Evolutionary conservation across 208 protist genomes (phyloP).

Genomic region (Trypanosomatidae sp.): DNA sequence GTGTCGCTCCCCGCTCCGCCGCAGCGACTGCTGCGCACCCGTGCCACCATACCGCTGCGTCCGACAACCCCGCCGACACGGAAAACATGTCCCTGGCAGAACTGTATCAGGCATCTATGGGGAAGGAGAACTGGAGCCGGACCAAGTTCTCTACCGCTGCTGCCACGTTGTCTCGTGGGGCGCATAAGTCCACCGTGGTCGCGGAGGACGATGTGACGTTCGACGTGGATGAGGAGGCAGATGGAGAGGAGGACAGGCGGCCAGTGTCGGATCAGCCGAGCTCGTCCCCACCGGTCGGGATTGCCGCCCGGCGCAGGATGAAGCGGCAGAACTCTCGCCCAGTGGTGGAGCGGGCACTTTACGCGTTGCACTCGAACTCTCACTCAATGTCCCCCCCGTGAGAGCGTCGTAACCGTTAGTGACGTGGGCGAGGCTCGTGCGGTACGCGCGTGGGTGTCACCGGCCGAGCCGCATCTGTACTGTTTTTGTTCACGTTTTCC

Average conservation of each 20-base stretch:
- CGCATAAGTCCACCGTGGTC: constrained; percentile 9
- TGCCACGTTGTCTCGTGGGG: neutral
- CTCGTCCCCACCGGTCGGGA: constrained; percentile 41
- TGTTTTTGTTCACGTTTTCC: neutral
- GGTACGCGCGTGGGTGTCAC: neutral
- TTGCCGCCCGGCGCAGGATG: constrained; percentile 49
- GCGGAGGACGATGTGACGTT: constrained; percentile 31
- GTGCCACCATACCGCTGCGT: neutral
- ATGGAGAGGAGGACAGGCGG: constrained; percentile 3
- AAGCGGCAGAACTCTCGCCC: constrained; percentile 39
- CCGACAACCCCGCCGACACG: constrained; percentile 4
- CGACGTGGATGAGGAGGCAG: constrained; percentile 20
- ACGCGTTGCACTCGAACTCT: constrained; percentile 52
- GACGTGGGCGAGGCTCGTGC: constrained; percentile 27
- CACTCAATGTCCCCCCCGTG: constrained; percentile 31
- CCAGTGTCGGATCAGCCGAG: constrained; percentile 6
- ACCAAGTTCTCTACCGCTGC: constrained; percentile 6
- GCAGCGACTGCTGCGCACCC: neutral
- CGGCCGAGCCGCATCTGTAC: neutral
- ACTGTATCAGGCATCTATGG: constrained; percentile 18
- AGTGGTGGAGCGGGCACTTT: constrained; percentile 62
- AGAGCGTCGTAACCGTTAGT: constrained; percentile 40
- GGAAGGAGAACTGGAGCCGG: constrained; percentile 27
- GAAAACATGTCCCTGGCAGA: constrained; percentile 29
- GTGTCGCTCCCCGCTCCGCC: neutral